A percentile compares a stretch with the other conserved stretches of the same genome.
Conservation (phyloP, 2,329 filamentous ascomycete genomes). For the Xylaria sp. region DNA sequence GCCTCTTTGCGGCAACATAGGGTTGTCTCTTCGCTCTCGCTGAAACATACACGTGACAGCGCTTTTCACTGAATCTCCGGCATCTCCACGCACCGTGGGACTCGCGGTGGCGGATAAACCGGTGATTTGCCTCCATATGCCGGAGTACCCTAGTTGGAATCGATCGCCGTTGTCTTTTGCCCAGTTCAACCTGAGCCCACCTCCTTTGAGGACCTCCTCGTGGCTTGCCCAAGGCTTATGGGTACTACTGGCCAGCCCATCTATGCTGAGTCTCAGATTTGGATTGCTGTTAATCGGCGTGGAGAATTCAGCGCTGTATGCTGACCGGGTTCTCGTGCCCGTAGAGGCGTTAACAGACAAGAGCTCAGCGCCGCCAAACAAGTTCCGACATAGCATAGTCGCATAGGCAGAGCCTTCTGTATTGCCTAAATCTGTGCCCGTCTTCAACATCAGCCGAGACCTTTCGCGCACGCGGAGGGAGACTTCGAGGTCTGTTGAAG, state of each 20-base stretch:
- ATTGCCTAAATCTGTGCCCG: slow-evolving; percentile 89
- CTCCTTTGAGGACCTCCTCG: slow-evolving; percentile 80
- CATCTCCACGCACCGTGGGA: slow-evolving; percentile 74
- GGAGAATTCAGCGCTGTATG: slow-evolving; percentile 82
- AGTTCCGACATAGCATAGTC: slow-evolving; percentile 80
- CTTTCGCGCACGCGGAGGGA: slow-evolving; percentile 74
- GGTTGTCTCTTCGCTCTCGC: slow-evolving; percentile 75
- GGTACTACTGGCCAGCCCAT: slow-evolving; percentile 76
- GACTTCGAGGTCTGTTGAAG: slow-evolving; percentile 74
- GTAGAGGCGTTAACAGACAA: slow-evolving; percentile 81
- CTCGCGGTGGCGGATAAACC: slow-evolving; percentile 70
- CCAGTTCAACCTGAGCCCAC: slow-evolving; percentile 71
- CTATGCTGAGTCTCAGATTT: slow-evolving; percentile 70
- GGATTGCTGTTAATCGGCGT: slow-evolving; percentile 81
- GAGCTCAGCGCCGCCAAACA: slow-evolving; percentile 90
- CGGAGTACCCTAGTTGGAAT: slow-evolving; percentile 75
- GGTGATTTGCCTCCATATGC: slow-evolving; percentile 84
- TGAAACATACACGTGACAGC: slow-evolving; percentile 76
- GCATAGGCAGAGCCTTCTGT: slow-evolving; percentile 91
- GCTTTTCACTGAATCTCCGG: slow-evolving; percentile 87
- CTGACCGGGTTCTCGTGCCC: slow-evolving; percentile 84
- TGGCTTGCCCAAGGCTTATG: slow-evolving; percentile 92
- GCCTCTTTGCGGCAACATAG: slow-evolving; percentile 75
- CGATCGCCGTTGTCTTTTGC: slow-evolving; percentile 56
- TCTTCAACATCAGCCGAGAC: slow-evolving; percentile 80